Evolutionary conservation across 78 protist species (phyloP).

Genomic region (slime mould (Dictyostelium discoideum)): DNA sequence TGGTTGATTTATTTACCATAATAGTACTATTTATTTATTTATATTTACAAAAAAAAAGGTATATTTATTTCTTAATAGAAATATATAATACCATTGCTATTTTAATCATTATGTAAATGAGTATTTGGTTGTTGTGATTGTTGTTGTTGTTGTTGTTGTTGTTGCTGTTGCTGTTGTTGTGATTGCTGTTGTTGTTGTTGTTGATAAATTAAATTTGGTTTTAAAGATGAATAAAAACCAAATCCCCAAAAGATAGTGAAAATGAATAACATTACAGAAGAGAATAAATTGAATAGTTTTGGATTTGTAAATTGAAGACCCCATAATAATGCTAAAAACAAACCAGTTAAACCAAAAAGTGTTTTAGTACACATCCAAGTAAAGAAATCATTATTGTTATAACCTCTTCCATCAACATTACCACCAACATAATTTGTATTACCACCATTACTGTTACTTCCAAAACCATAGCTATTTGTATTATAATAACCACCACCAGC

Average conservation of each 20-base stretch:
- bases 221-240: conserved; percentile 47
- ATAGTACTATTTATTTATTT: background rate
- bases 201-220: background rate
- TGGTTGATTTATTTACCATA: background rate
- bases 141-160: background rate
- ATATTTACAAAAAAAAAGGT: background rate
- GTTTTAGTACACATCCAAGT: conserved; percentile 57
- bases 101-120: conserved; percentile 5
- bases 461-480: background rate
- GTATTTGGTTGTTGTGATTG: background rate
- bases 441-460: background rate
- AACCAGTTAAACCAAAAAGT: conserved; percentile 47
- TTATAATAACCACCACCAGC: background rate
- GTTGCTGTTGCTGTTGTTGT: background rate
- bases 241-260: conserved; percentile 58
- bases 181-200: background rate
- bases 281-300: conserved; percentile 34
- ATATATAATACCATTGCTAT: background rate
- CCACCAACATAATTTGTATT: background rate
- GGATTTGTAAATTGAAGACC: conserved; percentile 42
- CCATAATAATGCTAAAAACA: conserved; percentile 34
- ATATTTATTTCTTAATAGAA: background rate
- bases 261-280: conserved; percentile 13
- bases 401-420: background rate
- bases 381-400: background rate